Percentiles rank a stretch among this genome's conserved stretches.
Evolutionary conservation across 805 yeast species (phyloP).

Genomic region (Lipomyces yamanashiensis): DNA sequence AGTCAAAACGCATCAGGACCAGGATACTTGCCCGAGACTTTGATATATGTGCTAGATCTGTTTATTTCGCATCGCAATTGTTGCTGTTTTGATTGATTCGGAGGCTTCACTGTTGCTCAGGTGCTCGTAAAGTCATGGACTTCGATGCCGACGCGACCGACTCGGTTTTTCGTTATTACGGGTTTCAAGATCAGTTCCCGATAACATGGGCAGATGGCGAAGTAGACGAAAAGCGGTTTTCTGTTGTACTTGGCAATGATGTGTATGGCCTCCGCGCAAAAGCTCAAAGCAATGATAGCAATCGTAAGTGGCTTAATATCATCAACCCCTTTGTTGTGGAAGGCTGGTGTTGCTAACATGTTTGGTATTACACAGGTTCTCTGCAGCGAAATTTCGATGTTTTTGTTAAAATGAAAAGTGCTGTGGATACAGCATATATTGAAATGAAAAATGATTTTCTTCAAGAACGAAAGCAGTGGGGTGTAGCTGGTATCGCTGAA

Average conservation of each 20-base stretch:
- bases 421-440: conserved; percentile 62
- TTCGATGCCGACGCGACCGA: conserved; percentile 16
- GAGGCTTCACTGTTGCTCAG: background rate
- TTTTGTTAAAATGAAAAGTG: conserved; percentile 67
- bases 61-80: background rate
- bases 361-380: conserved; percentile 1
- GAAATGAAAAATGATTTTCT: conserved; percentile 55
- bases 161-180: conserved; percentile 23
- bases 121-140: conserved; percentile 1
- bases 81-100: background rate
- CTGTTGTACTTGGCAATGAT: conserved; percentile 14
- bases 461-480: conserved; percentile 42
- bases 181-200: conserved; percentile 31
- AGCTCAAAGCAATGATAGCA: background rate
- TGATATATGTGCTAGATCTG: too few species aligned
- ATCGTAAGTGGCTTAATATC: conserved; percentile 5
- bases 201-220: conserved; percentile 20
- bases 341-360: background rate
- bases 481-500: conserved; percentile 46
- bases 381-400: conserved; percentile 56
- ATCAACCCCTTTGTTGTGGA: background rate
- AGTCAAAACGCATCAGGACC: too few species aligned
- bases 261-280: background rate
- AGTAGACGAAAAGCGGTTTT: conserved; percentile 19
- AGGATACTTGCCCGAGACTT: too few species aligned